Base-by-base conservation (phyloP, 306 rosid genomes). In the Carpinus viminea region DNA sequence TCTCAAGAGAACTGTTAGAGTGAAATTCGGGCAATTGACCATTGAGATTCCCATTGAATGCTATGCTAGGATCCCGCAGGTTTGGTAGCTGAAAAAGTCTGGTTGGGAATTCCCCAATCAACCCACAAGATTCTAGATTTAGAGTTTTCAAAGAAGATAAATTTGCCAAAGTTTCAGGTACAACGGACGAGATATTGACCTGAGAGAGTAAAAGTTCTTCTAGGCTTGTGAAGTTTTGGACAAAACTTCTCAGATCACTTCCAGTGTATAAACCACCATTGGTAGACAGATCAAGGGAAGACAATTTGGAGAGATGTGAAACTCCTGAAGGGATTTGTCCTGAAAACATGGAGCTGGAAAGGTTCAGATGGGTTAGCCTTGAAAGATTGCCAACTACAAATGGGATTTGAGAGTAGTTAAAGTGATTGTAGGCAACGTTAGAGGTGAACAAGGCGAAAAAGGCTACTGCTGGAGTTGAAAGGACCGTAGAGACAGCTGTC, bases 351-450 rank as follows among this genome's bases (percentile, higher is more conserved):
- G 85, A 66, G 0, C 0, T 0, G 10, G 78, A 75, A 13, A 78
- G 85, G 79, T 85, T 43, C 24, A 85, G 73, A 21, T 21, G 28
- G 4, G 53, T 80, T 50, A 85, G 16, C 16, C 69, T 65, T 2
- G 68, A 5, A 55, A 85, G 77, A 38, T 47, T 50, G 0, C 68
- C 75, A 7, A 85, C 43, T 8, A 47, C 52, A 17, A 71, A 6
- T 16, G 83, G 83, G 17, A 84, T 81, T 59, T 36, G 10, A 7
- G 88, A 84, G 68, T 1, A 45, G n/a, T 46, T 81, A 65, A 84
- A 84, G 68, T 84, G 7, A 43, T 84, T 84, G 31, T 36, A 54
- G 0, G 83, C 46, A 12, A 81, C 80, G 69, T 45, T 65, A 45
- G 85, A 85, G 59, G 2, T 81, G 55, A 78, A 56, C 51, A 4